A percentile compares a stretch with the other conserved stretches of the same genome.
phyloP scores from a whole-genome alignment of 2,329 filamentous ascomycete species.

The Exophiala alcalophila region DNA sequence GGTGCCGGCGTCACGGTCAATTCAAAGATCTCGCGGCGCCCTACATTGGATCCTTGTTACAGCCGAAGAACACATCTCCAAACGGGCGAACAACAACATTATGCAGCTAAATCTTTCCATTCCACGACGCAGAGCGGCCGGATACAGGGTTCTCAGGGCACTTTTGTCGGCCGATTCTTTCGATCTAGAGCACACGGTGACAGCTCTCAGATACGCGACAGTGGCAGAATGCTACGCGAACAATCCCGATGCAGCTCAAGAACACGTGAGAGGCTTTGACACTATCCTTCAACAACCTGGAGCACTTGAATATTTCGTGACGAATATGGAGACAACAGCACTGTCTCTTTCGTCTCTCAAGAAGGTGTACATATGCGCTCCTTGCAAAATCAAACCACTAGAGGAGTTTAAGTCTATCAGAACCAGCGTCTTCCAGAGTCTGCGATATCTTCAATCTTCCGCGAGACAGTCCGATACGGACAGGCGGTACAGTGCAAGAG shows the following conservation, averaged over 20 bases:
- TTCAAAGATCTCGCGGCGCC: slow-evolving; percentile 7
- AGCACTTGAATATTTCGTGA: slow-evolving; percentile 4
- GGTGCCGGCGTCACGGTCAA: slow-evolving; percentile 6
- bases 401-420: slow-evolving; percentile 7
- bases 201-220: slow-evolving; percentile 7
- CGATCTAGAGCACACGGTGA: slow-evolving; percentile 5
- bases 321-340: slow-evolving; percentile 6
- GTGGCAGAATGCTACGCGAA: slow-evolving; percentile 10
- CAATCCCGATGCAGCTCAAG: slow-evolving; percentile 5
- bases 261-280: slow-evolving; percentile 9
- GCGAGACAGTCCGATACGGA: slow-evolving; percentile 7
- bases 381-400: slow-evolving; percentile 3
- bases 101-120: slow-evolving; percentile 3
- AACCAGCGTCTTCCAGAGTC: slow-evolving; percentile 7
- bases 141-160: slow-evolving; percentile 6
- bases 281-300: slow-evolving; percentile 1
- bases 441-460: slow-evolving; percentile 2
- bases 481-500: too few relatives aligned
- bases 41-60: slow-evolving; percentile 13
- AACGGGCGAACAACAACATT: slow-evolving; percentile 1
- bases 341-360: slow-evolving; percentile 7
- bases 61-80: slow-evolving; percentile 8
- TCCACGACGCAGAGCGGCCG: slow-evolving; percentile 7
- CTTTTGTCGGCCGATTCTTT: slow-evolving; percentile 5
- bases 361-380: slow-evolving; percentile 4